Conservation (phyloP, 1,284 basidiomycete species). For the Malassezia arunalokei region DNA sequence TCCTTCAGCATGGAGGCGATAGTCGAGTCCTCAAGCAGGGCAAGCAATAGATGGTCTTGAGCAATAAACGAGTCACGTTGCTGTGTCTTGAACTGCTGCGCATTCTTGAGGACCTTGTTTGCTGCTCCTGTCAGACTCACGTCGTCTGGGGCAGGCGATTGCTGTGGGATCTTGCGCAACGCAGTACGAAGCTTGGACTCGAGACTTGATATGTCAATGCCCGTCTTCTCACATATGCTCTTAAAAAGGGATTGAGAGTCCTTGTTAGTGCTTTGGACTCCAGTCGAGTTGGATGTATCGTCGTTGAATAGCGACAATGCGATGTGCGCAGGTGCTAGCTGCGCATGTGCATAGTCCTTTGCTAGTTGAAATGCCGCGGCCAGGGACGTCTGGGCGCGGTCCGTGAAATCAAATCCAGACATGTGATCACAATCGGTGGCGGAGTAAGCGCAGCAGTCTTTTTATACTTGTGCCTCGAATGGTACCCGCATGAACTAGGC, state of each 20-base stretch:
- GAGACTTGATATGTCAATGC: conserved; percentile 54
- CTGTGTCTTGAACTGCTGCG: conserved; percentile 30
- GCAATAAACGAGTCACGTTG: conserved; percentile 81
- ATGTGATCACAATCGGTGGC: conserved; percentile 5
- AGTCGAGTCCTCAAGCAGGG: conserved; percentile 61
- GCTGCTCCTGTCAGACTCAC: conserved; percentile 27
- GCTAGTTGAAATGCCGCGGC: conserved; percentile 63
- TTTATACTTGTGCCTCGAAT: no score
- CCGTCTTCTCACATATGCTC: conserved; percentile 63
- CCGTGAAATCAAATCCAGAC: conserved; percentile 56
- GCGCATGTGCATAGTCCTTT: conserved; percentile 66
- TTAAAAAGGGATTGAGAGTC: conserved; percentile 56
- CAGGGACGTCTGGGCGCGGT: conserved; percentile 60
- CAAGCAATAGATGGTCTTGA: conserved; percentile 68
- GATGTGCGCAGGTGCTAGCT: conserved; percentile 60
- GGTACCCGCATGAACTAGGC: no score
- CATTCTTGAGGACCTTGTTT: conserved; percentile 35
- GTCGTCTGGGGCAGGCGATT: conserved; percentile 38
- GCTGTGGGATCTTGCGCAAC: conserved; percentile 39
- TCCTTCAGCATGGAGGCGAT: conserved; percentile 63
- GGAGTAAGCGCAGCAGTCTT: no score
- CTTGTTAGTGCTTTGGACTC: conserved; percentile 34
- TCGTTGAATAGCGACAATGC: conserved; percentile 61
- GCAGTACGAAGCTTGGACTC: conserved; percentile 30
- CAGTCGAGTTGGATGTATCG: conserved; percentile 32